Evolutionary conservation across 768 basidiomycete species (phyloP), one percentile per base, ranked within the genome.

Genomic region (Suillus bovinus): DNA sequence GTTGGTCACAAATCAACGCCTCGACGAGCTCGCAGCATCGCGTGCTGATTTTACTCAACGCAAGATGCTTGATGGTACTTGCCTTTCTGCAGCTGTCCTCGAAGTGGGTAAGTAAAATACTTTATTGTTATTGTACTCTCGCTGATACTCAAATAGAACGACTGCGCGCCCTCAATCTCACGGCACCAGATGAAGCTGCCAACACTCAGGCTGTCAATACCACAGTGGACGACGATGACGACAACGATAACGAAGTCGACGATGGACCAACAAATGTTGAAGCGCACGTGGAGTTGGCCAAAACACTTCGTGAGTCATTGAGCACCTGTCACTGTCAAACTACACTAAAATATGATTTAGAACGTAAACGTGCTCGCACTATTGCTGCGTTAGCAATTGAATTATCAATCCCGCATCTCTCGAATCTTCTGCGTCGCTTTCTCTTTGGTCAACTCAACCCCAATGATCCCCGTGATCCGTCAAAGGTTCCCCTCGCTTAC

Each of bases 1-100:
- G 4, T 39, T 39, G 38, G 5, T 34, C 33, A 34, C 33, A 34
- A 34, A 69, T 47, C 68, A 69, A 52, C 63, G 60, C 3, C 61
- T 68, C 0, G 66, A 71, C 59, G 69, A 70, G 42, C 64, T 71
- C 11, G 64, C 66, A 2, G 68, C 69, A 29, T 42, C 61, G 3
- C 60, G 64, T 3, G 64, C 61, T 4, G 65, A 68, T 38, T 69
- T 71, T 42, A 64, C 53, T 0, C 57, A 55, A 14, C 64, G 68
- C 22, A 67, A 69, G 0, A 70, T 70, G 66, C 13, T 70, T 7
- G 9, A 27, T 22, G 50, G 50, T 24, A 49, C 59, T 17, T 56
- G 29, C 49, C 52, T 60, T 56, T 58, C 38, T 1, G 4, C 56
- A 33, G 56, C 29, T 6, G 5, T 5, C 16, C 39, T 39, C 6